Base-by-base conservation (phyloP, 768 basidiomycete genomes). In the Agaricus sinodeliciosus region DNA sequence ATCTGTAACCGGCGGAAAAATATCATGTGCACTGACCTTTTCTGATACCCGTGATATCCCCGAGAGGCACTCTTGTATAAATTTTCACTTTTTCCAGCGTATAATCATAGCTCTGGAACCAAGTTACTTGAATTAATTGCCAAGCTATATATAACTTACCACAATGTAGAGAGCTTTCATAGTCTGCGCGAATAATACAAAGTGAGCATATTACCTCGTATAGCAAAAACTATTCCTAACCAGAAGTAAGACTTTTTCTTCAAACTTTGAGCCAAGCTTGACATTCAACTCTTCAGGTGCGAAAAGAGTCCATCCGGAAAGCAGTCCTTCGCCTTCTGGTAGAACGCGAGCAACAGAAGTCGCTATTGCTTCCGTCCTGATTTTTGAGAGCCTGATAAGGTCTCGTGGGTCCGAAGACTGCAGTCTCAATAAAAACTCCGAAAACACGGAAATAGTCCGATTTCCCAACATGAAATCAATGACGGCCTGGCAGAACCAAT, bases 401-500 rank as follows among this genome's bases (percentile, higher is more conserved):
- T 94, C 91, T 36, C 87, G 77, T 0, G 94, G 94, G 66, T 99
- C 96, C n/a, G 89, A 85, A 9, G 90, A 89, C 61, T 87, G 84
- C 43, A 99, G 73, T 59, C 85, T 93, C 53, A 87, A 76, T 49
- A 96, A 71, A 65, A 98, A 98, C 67, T 98, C 95, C 7, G 91
- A 87, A 68, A 99, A 98, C 3, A 97, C 92, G 39, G 85, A 77
- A 8, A 85, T 64, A 1, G 87, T 90, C 49, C 94, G 85, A 66
- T 93, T 83, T 25, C 93, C 94, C 47, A 94, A 82, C 75, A 88
- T 82, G 61, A 84, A 94, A 67, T 93, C 90, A 59, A 98, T 94
- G 42, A 95, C 92, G 0, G 94, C 93, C 70, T 99, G 96, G 53
- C 80, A 85, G 68, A 97, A 99, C 87, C 93, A 99, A 68, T 99